Conservation (phyloP, 306 rosid genomes). For the Malus asiatica region DNA sequence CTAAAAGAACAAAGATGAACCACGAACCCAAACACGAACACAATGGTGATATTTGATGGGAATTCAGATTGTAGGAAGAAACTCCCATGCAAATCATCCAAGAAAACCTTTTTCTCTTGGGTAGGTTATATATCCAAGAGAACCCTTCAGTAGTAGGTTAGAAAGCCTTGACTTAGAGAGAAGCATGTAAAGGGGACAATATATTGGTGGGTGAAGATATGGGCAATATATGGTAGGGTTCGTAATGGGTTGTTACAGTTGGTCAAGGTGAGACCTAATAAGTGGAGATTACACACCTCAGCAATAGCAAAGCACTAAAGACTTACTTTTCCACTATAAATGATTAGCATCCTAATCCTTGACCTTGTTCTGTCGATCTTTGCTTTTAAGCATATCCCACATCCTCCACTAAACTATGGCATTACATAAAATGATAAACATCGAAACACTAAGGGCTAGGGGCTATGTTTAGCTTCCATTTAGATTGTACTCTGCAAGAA, state of each 20-base stretch:
- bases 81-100: background rate
- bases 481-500: too few species aligned
- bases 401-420: background rate
- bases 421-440: background rate
- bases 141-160: background rate
- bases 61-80: too few species aligned
- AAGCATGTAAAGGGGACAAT: background rate
- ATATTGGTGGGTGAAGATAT: slow-evolving; percentile 1
- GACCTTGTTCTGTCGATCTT: background rate
- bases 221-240: background rate
- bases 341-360: background rate
- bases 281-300: background rate
- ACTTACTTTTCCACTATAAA: background rate
- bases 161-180: background rate
- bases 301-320: background rate
- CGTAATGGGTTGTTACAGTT: background rate
- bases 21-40: background rate
- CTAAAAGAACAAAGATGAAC: background rate
- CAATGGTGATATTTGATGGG: background rate
- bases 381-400: background rate
- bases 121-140: background rate
- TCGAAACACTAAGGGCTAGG: background rate
- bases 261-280: background rate
- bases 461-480: too few species aligned
- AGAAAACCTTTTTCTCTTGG: background rate